Evolutionary conservation across 1,284 basidiomycete genomes (phyloP).

Genomic region (Cryptococcus sp.): DNA sequence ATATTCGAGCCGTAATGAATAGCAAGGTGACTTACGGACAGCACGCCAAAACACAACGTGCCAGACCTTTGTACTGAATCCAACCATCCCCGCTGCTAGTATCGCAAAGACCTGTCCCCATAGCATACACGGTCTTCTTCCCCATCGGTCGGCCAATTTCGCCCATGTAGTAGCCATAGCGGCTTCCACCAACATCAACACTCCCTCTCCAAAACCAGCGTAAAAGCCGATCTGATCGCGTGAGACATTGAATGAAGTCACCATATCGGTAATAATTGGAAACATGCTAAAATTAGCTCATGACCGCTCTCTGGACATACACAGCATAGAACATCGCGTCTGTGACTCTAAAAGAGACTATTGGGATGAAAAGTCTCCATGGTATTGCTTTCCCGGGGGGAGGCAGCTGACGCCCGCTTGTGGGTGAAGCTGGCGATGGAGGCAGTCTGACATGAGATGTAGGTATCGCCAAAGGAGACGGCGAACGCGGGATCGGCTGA

Average conservation of each 20-base stretch:
- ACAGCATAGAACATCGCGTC: conserved; percentile 21
- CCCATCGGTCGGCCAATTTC: conserved; percentile 20
- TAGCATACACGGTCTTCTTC: conserved; percentile 17
- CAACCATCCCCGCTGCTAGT: conserved; percentile 9
- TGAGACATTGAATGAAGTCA: conserved; percentile 19
- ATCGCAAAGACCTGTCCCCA: conserved; percentile 12
- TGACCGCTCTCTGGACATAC: background rate
- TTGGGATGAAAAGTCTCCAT: conserved; percentile 18
- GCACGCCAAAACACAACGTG: conserved; percentile 23
- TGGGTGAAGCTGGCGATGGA: background rate
- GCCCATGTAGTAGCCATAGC: conserved; percentile 20
- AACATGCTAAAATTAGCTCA: conserved; percentile 12
- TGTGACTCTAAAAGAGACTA: conserved; percentile 17
- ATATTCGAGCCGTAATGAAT: background rate
- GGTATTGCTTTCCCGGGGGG: conserved; percentile 7
- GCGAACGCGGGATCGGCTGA: conserved; percentile 2
- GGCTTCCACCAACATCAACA: conserved; percentile 26
- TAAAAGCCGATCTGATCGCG: conserved; percentile 24
- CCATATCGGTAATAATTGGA: conserved; percentile 28
- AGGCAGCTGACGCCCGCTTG: background rate
- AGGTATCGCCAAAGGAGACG: conserved; percentile 1
- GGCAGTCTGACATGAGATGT: background rate
- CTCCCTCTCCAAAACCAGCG: conserved; percentile 23
- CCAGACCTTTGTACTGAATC: conserved; percentile 21
- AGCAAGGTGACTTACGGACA: conserved; percentile 15